Conservation (phyloP, 2,329 filamentous ascomycete species). For the Emmonsiellopsis sp. region DNA sequence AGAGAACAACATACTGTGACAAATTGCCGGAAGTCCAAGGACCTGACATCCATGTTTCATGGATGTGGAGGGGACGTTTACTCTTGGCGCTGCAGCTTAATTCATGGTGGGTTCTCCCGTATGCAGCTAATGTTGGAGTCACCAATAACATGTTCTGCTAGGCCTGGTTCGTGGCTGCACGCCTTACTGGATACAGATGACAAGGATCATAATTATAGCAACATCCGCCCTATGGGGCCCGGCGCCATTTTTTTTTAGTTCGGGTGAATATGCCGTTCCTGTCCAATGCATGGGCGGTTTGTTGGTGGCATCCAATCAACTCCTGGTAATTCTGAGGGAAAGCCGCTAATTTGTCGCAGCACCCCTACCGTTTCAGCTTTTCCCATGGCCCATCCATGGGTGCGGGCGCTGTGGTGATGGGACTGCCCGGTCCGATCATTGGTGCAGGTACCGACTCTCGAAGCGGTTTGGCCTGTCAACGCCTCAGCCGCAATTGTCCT, state of each 20-base stretch:
- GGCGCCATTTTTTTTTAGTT: background rate
- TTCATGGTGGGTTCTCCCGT: background rate
- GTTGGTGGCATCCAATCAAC: background rate
- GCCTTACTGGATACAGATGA: background rate
- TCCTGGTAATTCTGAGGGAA: slow-evolving; percentile 1
- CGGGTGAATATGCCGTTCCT: background rate
- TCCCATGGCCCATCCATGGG: background rate
- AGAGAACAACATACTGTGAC: background rate
- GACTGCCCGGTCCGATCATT: background rate
- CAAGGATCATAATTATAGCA: slow-evolving; percentile 3
- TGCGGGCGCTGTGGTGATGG: background rate
- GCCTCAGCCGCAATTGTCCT: slow-evolving; percentile 3
- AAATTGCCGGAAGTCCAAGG: background rate
- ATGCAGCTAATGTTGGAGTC: background rate
- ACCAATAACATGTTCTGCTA: background rate
- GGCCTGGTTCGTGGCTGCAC: background rate
- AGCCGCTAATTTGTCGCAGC: background rate
- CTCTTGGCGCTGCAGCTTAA: background rate
- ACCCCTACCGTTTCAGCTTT: background rate
- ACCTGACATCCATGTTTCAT: background rate
- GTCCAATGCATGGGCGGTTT: background rate
- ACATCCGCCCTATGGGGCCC: background rate
- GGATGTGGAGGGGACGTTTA: background rate
- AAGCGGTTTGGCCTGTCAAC: background rate
- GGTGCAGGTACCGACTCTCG: background rate